phyloP scores from a whole-genome alignment of 768 basidiomycete genomes.

The Kwoniella sp. region DNA sequence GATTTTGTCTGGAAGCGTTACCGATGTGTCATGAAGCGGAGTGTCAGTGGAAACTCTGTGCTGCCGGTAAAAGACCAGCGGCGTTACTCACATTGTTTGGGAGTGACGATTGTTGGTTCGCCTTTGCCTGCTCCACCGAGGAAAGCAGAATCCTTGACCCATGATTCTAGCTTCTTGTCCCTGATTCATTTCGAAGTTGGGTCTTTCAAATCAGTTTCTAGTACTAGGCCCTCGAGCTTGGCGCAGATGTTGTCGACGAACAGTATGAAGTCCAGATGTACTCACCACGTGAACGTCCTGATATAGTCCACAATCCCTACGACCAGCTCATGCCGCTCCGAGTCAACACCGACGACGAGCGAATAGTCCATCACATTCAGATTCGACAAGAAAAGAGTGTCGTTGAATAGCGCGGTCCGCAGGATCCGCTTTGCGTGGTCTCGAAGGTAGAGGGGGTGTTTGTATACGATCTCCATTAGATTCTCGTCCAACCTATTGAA shows the following conservation, averaged over 20 bases:
- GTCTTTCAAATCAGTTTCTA: too few relatives aligned
- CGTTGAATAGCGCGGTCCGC: constrained; percentile 86
- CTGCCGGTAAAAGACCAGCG: not conserved
- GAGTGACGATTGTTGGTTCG: constrained; percentile 95
- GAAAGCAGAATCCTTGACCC: constrained; percentile 94
- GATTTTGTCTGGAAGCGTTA: constrained; percentile 45
- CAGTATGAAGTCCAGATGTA: too few relatives aligned
- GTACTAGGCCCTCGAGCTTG: too few relatives aligned
- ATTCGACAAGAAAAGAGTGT: constrained; percentile 90
- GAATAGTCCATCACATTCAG: constrained; percentile 95
- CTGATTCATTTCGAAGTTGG: too few relatives aligned
- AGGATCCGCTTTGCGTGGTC: constrained; percentile 94
- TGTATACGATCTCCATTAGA: constrained; percentile 83
- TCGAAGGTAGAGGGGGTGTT: constrained; percentile 88
- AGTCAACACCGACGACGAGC: constrained; percentile 92
- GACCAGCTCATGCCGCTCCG: constrained; percentile 82
- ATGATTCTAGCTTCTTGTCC: constrained; percentile 98
- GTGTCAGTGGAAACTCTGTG: constrained; percentile 18
- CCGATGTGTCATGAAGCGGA: not conserved
- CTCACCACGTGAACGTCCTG: constrained; percentile 57
- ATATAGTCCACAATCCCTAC: constrained; percentile 87
- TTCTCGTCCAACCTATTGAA: constrained; percentile 76
- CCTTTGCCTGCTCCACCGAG: constrained; percentile 77
- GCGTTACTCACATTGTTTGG: constrained; percentile 77
- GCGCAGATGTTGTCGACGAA: too few relatives aligned